Evolutionary conservation across 495 filamentous ascomycete genomes (phyloP), one percentile per base, ranked within the genome.

Genomic region (Cercophora sp.): DNA sequence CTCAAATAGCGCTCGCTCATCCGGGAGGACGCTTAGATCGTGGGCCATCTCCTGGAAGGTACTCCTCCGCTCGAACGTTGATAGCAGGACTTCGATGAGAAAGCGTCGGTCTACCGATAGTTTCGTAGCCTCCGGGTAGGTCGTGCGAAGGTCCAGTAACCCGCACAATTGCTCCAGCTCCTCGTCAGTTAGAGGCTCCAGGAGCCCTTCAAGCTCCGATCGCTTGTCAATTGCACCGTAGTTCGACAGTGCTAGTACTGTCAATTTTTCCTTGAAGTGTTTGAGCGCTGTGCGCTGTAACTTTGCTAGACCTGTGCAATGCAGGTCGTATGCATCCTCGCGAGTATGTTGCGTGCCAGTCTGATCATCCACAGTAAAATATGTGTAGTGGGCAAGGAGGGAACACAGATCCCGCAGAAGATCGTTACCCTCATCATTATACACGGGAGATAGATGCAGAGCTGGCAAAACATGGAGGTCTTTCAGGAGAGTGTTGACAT

Each of bases 331-430:
- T 44, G 88, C 82, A 61, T 91, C 84, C 34, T 83, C 78, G 9
- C 74, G 76, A 29, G 78, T 85, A 36, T 88, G 72, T 63, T 93
- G 84, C 36, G 81, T 77, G 2, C 91, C 92, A 2, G 84, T 89
- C 59, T 94, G 87, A 63, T 97, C 94, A 62, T 99, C 88, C 49
- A 97, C 85, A 1, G 89, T 83, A 60, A 99, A 99, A 55, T 86
- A 74, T 5, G 84, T 78, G 66, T 89, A 99, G 66, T 97, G 93
- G 29, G 82, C 79, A 18, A 97, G 72, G 15, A 99, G 77, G 5
- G 78, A 70, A 64, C 81, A 83, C 16, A 96, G 79, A 54, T 99
- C 93, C 40, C 91, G 83, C 46, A 97, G 74, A 13, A 97, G 76
- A 6, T 80, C 82, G 64, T 90, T 90, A 8, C 82, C 81, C 35